Base-by-base conservation (phyloP, 2,329 filamentous ascomycete genomes). In the Rhinocladiella similis region DNA sequence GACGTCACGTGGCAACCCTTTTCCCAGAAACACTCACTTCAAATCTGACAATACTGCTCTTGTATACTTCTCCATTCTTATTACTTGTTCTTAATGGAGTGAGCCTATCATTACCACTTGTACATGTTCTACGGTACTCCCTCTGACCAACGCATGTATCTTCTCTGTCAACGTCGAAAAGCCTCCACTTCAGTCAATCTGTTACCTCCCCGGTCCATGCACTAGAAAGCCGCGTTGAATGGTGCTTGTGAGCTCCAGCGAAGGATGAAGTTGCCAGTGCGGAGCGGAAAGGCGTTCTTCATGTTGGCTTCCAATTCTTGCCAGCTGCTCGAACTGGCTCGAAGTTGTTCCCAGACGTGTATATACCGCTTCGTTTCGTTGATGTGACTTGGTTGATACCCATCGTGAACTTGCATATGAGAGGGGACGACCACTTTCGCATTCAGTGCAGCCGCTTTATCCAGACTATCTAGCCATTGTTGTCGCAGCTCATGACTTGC, bases 401-500 rank as follows among this genome's bases (percentile, higher is more conserved):
- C 49, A 39, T 69, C 66, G 5, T 62, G 64, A 0, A 62, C 56
- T 49, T 59, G 54, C 48, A 63, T 69, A 43, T 73, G 70, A 0
- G 68, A 69, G 2, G 69, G 49, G 1, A 73, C 62, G 2, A 74
- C 72, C 27, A 60, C 63, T 12, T 62, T 55, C 0, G 72, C 71
- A 5, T 63, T 57, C 1, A 72, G 70, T 1, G 66, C 43, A 9
- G 72, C 55, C 0, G 66, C 63, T 43, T 67, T 66, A 10, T 70
- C 66, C 0, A 75, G 57, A 2, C 66, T 63, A 0, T 49, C 20
- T 2, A 74, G 64, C 72, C 73, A 75, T 14, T 66, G 61, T 3
- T 63, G 53, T 1, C 71, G 60, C 53, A 69, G 67, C 1, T 64
- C 62, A 1, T 65, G 56, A 1, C 68, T 75, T 36, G 67, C 67